These are phyloP conservation scores for Cladorrhinum samala DNA, from an alignment of 495 filamentous ascomycete species.

Conservation along the genomic window DNA sequence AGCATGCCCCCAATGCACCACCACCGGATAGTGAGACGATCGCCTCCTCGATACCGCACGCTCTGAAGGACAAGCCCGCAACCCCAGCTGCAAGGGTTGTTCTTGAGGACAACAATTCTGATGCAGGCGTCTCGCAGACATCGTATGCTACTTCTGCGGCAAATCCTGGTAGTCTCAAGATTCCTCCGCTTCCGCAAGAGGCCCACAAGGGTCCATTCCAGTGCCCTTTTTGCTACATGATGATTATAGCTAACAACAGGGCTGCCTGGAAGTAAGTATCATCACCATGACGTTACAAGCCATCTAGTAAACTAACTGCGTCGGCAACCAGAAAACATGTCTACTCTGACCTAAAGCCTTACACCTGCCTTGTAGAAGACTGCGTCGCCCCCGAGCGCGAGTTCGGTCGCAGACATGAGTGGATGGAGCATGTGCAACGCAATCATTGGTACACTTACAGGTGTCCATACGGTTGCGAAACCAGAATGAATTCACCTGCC, in stretches of 20 bases:
- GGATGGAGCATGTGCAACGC: constrained; percentile 11
- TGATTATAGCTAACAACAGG: constrained; percentile 22
- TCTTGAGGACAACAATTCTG: constrained; percentile 18
- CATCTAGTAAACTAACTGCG: background rate
- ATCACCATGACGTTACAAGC: no score
- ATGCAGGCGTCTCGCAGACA: constrained; percentile 16
- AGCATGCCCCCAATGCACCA: background rate
- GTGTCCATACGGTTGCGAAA: background rate
- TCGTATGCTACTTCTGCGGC: constrained; percentile 13
- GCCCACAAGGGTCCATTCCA: constrained; percentile 22
- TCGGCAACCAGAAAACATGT: constrained; percentile 24
- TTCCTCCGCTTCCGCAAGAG: constrained; percentile 17
- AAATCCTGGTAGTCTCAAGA: background rate
- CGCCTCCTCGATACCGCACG: constrained; percentile 13
- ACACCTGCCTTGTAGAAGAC: constrained; percentile 18
- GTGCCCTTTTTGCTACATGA: constrained; percentile 32
- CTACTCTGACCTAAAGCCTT: constrained; percentile 27
- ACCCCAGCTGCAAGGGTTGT: background rate
- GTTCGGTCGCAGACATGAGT: constrained; percentile 10
- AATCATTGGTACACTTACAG: constrained; percentile 9
- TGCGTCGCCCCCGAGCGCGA: constrained; percentile 7
- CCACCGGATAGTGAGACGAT: constrained; percentile 9
- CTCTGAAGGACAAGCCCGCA: background rate
- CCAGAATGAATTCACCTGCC: background rate
- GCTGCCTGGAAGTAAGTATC: constrained; percentile 29